A percentile compares a stretch with the other conserved stretches of the same genome.
Conservation (phyloP, 306 rosid species). For the Trifolium pratense region DNA sequence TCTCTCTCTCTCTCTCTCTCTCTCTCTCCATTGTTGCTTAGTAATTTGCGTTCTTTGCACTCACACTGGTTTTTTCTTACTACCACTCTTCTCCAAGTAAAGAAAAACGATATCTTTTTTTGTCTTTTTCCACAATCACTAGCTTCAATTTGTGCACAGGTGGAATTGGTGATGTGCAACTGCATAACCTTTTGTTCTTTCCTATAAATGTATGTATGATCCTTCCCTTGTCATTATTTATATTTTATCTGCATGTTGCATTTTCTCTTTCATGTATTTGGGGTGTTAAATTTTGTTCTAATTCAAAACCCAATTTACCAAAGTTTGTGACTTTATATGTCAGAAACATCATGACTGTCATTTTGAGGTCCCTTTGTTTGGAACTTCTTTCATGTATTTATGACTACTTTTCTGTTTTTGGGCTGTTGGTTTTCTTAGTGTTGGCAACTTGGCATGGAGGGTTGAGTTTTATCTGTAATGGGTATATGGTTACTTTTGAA, state of each 20-base stretch:
- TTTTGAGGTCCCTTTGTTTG: not conserved
- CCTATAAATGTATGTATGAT: conserved; percentile 48
- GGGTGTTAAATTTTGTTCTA: conserved; percentile 27
- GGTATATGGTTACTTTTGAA: conserved; percentile 34
- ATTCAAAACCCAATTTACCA: conserved; percentile 25
- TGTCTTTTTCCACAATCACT: conserved; percentile 29
- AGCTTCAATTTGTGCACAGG: conserved; percentile 43
- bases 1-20: no score
- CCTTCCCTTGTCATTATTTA: conserved; percentile 3
- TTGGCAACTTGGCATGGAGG: conserved; percentile 19
- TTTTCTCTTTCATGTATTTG: conserved; percentile 27
- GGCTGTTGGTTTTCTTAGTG: conserved; percentile 28
- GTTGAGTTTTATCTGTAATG: conserved; percentile 44
- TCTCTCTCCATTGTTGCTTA: no score
- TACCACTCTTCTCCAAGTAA: conserved; percentile 37
- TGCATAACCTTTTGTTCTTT: conserved; percentile 33
- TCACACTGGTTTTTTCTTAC: conserved; percentile 39
- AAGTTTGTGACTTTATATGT: conserved; percentile 31
- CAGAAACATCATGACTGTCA: no score
- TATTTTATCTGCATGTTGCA: conserved; percentile 33
- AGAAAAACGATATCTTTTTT: conserved; percentile 31
- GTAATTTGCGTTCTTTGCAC: no score
- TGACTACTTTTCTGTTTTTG: conserved; percentile 4
- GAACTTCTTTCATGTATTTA: conserved; percentile 8
- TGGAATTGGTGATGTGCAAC: conserved; percentile 32